These are phyloP conservation scores for Gryganskiella cystojenkinii DNA, from an alignment of 192 early-diverging fungal species.

Conservation along the genomic window DNA sequence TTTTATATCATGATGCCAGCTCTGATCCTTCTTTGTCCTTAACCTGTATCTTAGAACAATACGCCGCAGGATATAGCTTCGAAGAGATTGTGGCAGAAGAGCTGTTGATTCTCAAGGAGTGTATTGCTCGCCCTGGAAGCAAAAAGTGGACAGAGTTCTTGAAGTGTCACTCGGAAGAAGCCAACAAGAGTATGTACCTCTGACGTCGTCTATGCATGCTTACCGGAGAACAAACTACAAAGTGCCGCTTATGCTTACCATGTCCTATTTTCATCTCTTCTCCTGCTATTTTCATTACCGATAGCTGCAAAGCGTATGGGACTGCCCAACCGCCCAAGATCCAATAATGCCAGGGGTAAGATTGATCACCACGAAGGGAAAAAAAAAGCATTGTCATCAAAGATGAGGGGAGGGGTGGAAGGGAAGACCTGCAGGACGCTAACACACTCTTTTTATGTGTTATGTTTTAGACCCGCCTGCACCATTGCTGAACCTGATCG, in stretches of 20 bases:
- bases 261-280: neutral
- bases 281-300: neutral
- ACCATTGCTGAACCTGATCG: slow-evolving; percentile 41
- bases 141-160: slow-evolving; percentile 50
- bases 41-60: slow-evolving; percentile 32
- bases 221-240: neutral
- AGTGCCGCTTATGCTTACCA: neutral
- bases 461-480: slow-evolving; percentile 36
- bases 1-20: neutral
- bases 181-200: slow-evolving; percentile 35
- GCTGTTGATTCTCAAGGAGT: slow-evolving; percentile 45
- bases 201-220: neutral
- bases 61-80: slow-evolving; percentile 51
- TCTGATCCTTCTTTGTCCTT: neutral
- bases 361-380: neutral
- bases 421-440: too few species aligned
- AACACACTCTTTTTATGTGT: too few species aligned
- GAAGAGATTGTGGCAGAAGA: slow-evolving; percentile 51
- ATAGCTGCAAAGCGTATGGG: slow-evolving; percentile 49
- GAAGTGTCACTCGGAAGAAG: slow-evolving; percentile 44
- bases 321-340: slow-evolving; percentile 40
- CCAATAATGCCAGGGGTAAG: slow-evolving; percentile 44
- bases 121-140: slow-evolving; percentile 41
- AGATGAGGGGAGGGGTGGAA: too few species aligned
- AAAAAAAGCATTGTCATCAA: too few species aligned